Percentiles rank a stretch among this genome's conserved stretches.
Evolutionary conservation across 495 filamentous ascomycete genomes (phyloP).

Genomic region (Evernia prunastri): DNA sequence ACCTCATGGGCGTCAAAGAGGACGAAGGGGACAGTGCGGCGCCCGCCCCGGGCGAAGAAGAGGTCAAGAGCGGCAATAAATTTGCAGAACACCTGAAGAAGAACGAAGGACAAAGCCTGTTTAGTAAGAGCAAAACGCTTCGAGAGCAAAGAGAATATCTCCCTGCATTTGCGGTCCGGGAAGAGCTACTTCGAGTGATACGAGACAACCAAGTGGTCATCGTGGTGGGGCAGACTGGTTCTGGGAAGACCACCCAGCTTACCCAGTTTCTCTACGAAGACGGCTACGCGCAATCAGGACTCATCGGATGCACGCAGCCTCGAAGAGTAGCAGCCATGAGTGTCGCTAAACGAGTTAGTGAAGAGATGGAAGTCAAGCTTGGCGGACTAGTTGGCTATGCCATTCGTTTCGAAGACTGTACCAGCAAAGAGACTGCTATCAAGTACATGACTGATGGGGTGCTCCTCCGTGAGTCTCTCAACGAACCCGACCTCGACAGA

Average conservation of each 20-base stretch:
- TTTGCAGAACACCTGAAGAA: constrained; percentile 90
- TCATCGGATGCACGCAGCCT: constrained; percentile 95
- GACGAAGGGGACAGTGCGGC: constrained; percentile 88
- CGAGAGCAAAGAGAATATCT: constrained; percentile 90
- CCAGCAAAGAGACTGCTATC: constrained; percentile 85
- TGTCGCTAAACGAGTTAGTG: constrained; percentile 95
- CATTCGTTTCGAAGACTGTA: constrained; percentile 98
- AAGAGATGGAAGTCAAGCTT: constrained; percentile 97
- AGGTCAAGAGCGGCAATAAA: constrained; percentile 63
- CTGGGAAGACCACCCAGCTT: constrained; percentile 93
- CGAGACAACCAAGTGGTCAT: constrained; percentile 96
- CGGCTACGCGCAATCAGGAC: constrained; percentile 75
- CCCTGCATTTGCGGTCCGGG: constrained; percentile 93
- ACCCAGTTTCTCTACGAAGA: constrained; percentile 95
- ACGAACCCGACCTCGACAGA: constrained; percentile 85
- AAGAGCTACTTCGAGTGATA: constrained; percentile 91
- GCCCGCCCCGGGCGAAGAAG: constrained; percentile 66
- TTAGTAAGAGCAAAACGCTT: constrained; percentile 87
- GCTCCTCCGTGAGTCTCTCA: constrained; percentile 84
- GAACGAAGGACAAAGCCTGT: constrained; percentile 78
- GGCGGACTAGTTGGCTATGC: constrained; percentile 90
- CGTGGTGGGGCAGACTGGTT: constrained; percentile 93
- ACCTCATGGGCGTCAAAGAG: constrained; percentile 90
- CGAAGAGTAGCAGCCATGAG: constrained; percentile 97
- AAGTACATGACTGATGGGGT: constrained; percentile 99